Evolutionary conservation across 345 rosid genomes (phyloP), one percentile per base, ranked within the genome.

Genomic region (Schrenkiella parvula): DNA sequence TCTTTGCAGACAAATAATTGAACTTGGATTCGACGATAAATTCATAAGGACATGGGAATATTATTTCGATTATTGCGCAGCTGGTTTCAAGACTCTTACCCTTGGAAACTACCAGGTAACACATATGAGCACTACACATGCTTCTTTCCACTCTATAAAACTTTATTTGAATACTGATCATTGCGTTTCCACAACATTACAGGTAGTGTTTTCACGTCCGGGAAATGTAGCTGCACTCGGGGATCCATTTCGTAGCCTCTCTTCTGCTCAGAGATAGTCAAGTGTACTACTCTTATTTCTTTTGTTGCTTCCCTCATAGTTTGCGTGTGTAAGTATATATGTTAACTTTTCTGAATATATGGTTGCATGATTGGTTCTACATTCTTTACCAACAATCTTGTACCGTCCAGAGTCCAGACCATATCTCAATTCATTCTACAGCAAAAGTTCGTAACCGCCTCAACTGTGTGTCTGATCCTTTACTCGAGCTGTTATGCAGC

Each of bases 11-110:
- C 46, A 90, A 84, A 87, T 90, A 67, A 38, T 63, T 63, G 81
- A 74, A 12, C 75, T 93, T 43, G 97, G 93, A 76, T 89, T 93
- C 71, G 42, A 83, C 31, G 89, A 93, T n/a, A 80, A 85, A 67
- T 93, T 93, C 85, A 71, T 87, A 3, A 72, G 92, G 38, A 90
- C 93, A 8, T 93, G 97, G 97, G 96, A 90, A 66, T 93, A 90
- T 42, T 93, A 93, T 72, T 93, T 93, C 26, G 93, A 90, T 55
- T 88, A 93, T 41, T 86, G 83, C 6, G 93, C 96, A 8, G 96
- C 93, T n/a, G 92, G 93, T 56, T 93, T 87, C 80, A 88, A 84
- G 81, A 72, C 90, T 0, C 79, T 48, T 34, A 89, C 92, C 0
- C 87, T 89, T 3, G 84, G 88, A 64, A 69, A 85, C 79, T 89